Evolutionary conservation across 371 early-diverging fungal species (phyloP).

Genomic region (Nematocida parisii): DNA sequence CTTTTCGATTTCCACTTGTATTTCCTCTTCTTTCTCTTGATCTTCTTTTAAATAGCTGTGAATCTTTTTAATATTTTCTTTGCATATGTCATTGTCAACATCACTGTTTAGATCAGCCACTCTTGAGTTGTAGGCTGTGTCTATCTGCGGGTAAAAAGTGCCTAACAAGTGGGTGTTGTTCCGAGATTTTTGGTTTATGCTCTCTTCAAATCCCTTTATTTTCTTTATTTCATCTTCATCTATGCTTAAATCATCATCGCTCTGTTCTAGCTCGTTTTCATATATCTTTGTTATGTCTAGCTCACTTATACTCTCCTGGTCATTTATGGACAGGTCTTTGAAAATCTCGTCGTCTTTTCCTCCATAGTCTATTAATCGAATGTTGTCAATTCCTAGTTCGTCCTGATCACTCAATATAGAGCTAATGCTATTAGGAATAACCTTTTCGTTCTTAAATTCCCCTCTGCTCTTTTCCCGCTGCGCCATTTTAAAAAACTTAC

Average conservation of each 20-base stretch:
- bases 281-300: constrained; percentile 55
- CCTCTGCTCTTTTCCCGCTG: constrained; percentile 1
- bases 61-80: constrained; percentile 61
- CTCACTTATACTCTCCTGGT: constrained; percentile 43
- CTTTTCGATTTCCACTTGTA: constrained; percentile 32
- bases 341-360: constrained; percentile 44
- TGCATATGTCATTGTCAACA: constrained; percentile 57
- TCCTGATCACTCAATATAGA: not conserved
- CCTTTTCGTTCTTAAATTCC: constrained; percentile 2
- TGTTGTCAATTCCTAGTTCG: constrained; percentile 36
- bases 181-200: not conserved
- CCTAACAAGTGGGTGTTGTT: not conserved
- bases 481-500: constrained; percentile 31
- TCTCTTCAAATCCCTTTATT: constrained; percentile 33
- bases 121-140: constrained; percentile 18
- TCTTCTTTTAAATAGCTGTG: constrained; percentile 64
- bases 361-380: constrained; percentile 50
- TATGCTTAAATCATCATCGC: constrained; percentile 28
- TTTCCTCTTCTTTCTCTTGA: constrained; percentile 32
- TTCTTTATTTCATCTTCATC: constrained; percentile 27
- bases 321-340: constrained; percentile 15
- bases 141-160: constrained; percentile 7
- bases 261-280: constrained; percentile 52
- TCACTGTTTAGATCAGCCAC: constrained; percentile 47
- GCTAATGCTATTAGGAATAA: not conserved